Percentiles rank a stretch among this genome's conserved stretches.
phyloP scores from a whole-genome alignment of 73 alveolate genomes.

The Tetrahymena malaccensis region DNA sequence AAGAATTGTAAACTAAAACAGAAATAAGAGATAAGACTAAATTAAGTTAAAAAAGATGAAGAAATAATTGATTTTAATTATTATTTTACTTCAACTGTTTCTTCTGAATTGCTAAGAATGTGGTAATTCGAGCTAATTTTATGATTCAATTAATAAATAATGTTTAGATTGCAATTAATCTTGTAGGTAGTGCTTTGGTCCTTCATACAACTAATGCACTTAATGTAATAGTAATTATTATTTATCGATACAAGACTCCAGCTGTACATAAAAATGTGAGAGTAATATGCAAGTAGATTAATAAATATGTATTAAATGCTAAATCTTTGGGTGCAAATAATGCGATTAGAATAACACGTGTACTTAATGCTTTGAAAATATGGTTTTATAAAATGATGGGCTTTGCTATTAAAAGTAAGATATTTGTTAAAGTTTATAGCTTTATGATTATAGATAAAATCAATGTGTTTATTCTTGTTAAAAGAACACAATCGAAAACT shows the following conservation, averaged over 20 bases:
- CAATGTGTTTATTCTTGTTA: neutral
- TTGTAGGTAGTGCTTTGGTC: neutral
- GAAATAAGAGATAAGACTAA: too few relatives aligned
- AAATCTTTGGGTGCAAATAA: neutral
- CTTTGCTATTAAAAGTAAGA: neutral
- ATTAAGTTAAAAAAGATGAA: neutral
- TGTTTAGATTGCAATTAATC: neutral
- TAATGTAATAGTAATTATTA: neutral
- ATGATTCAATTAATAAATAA: neutral
- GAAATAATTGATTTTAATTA: neutral
- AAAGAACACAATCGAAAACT: neutral
- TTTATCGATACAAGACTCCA: neutral
- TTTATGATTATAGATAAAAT: neutral
- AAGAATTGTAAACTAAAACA: too few relatives aligned
- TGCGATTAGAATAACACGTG: neutral
- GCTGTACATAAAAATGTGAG: neutral
- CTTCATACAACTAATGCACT: neutral
- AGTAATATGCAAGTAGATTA: neutral
- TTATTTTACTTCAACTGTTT: neutral
- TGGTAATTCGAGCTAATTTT: neutral
- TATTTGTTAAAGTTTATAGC: neutral
- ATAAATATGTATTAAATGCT: neutral
- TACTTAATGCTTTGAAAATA: neutral
- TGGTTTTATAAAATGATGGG: neutral
- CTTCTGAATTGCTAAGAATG: neutral